These are phyloP conservation scores for Fraxinus greggii DNA, from an alignment of 305 asterid species.

Conservation along the genomic window DNA sequence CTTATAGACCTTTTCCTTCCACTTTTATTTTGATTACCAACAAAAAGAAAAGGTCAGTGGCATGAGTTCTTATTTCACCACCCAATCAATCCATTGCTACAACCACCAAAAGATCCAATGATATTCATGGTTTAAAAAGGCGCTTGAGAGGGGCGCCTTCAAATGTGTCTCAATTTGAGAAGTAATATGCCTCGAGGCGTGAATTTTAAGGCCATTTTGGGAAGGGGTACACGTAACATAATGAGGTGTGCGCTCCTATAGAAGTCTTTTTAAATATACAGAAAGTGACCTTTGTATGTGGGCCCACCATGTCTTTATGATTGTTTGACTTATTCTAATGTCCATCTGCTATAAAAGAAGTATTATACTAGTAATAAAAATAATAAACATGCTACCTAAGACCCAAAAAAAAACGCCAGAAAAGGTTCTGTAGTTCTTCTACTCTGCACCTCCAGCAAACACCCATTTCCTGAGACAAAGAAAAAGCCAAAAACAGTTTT, in stretches of 20 bases:
- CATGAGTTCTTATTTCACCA: neutral
- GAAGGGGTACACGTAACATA: neutral
- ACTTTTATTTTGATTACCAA: neutral
- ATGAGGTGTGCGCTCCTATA: neutral
- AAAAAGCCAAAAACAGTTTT: neutral
- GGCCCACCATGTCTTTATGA: neutral
- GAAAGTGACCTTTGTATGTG: neutral
- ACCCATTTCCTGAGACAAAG: neutral
- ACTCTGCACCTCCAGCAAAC: neutral
- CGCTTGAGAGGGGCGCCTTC: neutral
- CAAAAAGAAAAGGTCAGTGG: neutral
- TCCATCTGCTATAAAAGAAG: too few species aligned
- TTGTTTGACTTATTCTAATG: too few species aligned
- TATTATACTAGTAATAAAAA: neutral
- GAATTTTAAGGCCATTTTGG: neutral
- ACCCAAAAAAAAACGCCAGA: neutral
- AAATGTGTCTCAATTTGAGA: neutral
- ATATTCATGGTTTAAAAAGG: neutral
- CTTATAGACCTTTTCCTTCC: neutral
- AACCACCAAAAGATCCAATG: neutral
- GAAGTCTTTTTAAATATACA: neutral
- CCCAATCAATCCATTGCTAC: neutral
- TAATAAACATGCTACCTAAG: neutral
- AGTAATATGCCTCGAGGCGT: neutral
- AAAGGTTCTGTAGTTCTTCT: neutral